Percentiles rank a stretch among this genome's conserved stretches.
Conservation (phyloP, 768 basidiomycete genomes). For the Boletus vermiculosoides region DNA sequence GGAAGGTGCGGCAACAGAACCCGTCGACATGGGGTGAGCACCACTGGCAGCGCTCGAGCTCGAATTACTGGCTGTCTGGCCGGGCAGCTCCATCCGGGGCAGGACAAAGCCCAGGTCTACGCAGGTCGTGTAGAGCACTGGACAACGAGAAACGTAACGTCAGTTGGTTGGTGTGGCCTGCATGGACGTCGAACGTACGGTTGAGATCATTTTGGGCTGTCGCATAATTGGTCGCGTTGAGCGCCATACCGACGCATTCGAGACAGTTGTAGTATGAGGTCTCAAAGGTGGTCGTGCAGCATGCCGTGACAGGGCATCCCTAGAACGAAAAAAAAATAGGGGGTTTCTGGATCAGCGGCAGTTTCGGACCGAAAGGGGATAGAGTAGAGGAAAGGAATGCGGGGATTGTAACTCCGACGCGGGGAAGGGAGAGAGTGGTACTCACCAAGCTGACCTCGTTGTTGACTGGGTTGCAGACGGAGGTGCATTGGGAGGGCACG, state of each 20-base stretch:
- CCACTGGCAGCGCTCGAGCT: slow-evolving; percentile 9
- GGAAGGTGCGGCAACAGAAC: not conserved
- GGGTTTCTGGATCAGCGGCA: not conserved
- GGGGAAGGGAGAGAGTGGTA: not conserved
- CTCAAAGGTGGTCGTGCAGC: slow-evolving; percentile 43
- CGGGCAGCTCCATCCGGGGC: slow-evolving; percentile 24
- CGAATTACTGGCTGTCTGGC: slow-evolving; percentile 21
- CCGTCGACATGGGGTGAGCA: not conserved
- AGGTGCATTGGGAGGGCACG: slow-evolving; percentile 25
- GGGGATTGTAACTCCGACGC: slow-evolving; percentile 7
- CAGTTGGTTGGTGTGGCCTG: not conserved
- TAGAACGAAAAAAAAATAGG: not conserved
- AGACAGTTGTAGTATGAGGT: slow-evolving; percentile 42
- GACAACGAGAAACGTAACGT: not conserved
- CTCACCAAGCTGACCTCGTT: slow-evolving; percentile 26
- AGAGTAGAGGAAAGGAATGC: too few species aligned
- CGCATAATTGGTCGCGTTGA: slow-evolving; percentile 29
- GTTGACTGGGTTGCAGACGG: slow-evolving; percentile 24
- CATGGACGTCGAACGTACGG: slow-evolving; percentile 26
- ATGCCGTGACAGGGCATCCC: slow-evolving; percentile 32
- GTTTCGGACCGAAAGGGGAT: not conserved
- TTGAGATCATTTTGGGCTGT: slow-evolving; percentile 34
- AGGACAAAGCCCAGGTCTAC: slow-evolving; percentile 26
- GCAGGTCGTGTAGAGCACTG: slow-evolving; percentile 29
- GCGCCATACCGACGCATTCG: slow-evolving; percentile 35